Conservation (phyloP, 2,329 filamentous ascomycete genomes). For the Cyphellophora attinorum region DNA sequence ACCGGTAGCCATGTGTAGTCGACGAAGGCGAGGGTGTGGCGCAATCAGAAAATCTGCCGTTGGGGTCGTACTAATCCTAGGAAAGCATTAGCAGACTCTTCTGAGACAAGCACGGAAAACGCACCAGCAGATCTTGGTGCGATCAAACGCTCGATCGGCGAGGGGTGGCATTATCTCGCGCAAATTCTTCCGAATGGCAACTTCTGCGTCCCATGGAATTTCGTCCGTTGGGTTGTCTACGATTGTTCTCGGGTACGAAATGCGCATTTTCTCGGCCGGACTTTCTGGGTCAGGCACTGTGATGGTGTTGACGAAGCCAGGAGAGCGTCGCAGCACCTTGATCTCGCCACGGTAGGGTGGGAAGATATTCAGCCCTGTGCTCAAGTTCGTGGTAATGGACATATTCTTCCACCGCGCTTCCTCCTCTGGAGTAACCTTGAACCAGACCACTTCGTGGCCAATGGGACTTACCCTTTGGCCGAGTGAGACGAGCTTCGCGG, state of each 20-base stretch:
- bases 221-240: conserved; percentile 18
- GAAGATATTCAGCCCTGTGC: conserved; percentile 21
- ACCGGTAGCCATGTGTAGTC: conserved; percentile 18
- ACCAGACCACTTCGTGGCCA: conserved; percentile 20
- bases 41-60: conserved; percentile 16
- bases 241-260: conserved; percentile 17
- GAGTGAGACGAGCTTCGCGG: conserved; percentile 17
- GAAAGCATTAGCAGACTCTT: background rate
- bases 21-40: conserved; percentile 12
- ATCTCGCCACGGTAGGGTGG: conserved; percentile 22
- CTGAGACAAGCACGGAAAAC: conserved; percentile 8
- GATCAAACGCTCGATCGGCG: conserved; percentile 16
- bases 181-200: conserved; percentile 14
- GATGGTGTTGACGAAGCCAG: conserved; percentile 18
- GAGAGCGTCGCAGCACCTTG: conserved; percentile 20
- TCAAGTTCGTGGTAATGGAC: conserved; percentile 22
- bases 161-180: conserved; percentile 17
- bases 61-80: conserved; percentile 13
- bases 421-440: conserved; percentile 20
- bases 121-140: conserved; percentile 19
- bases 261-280: conserved; percentile 10
- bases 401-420: conserved; percentile 19
- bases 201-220: conserved; percentile 19
- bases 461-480: conserved; percentile 10
- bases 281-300: conserved; percentile 17